Evolutionary conservation across 148 eudicot genomes (phyloP).

Genomic region (Chenopodium suecicum): DNA sequence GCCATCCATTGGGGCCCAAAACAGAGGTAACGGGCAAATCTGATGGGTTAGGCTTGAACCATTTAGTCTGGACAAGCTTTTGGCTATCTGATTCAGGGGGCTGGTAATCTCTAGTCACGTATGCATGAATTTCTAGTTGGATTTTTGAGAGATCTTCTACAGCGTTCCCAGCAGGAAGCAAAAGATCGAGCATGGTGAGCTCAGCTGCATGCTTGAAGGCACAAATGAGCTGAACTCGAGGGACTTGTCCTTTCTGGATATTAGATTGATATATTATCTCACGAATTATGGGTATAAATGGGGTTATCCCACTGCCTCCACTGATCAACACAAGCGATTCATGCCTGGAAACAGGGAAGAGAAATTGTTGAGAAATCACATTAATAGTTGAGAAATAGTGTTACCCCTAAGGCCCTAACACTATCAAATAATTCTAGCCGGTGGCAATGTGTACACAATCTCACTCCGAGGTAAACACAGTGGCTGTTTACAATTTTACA

Average conservation of each 20-base stretch:
- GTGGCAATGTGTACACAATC: no score
- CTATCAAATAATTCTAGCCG: no score
- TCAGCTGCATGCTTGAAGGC: constrained; percentile 42
- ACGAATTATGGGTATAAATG: constrained; percentile 48
- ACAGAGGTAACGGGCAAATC: constrained; percentile 44
- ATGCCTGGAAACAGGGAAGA: constrained; percentile 25
- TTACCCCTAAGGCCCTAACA: no score
- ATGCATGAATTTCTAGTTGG: constrained; percentile 41
- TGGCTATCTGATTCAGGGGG: constrained; percentile 19
- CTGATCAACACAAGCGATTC: constrained; percentile 45
- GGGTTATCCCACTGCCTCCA: constrained; percentile 57
- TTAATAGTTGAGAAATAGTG: no score
- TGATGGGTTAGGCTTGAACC: constrained; percentile 40
- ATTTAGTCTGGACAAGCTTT: constrained; percentile 35
- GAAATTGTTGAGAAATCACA: no score
- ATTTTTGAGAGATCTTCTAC: constrained; percentile 28
- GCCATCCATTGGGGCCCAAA: constrained; percentile 46
- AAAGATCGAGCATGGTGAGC: constrained; percentile 47
- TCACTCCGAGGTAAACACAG: no score
- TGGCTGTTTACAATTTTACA: no score
- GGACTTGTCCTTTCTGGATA: constrained; percentile 17
- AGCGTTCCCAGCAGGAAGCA: constrained; percentile 35
- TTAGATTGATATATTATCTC: constrained; percentile 41
- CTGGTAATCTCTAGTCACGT: constrained; percentile 41
- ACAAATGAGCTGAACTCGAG: constrained; percentile 34